phyloP scores from a whole-genome alignment of 2,329 filamentous ascomycete species.

The Trichoderma hamatum region DNA sequence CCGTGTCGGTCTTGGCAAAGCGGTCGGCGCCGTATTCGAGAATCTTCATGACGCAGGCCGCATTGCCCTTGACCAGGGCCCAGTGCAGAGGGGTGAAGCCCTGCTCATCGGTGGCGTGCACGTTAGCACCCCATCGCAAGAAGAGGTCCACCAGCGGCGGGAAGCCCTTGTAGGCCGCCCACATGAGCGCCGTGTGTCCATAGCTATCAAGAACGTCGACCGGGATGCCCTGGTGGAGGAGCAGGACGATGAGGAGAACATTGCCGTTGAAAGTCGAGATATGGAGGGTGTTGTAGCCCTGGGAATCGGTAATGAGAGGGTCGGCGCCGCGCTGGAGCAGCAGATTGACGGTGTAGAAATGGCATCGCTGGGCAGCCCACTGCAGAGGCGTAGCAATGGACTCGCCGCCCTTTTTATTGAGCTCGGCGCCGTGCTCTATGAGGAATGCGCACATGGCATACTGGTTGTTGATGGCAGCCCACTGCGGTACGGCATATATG shows the following conservation, averaged over 20 bases:
- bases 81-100: slow-evolving; percentile 95
- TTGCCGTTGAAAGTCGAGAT: slow-evolving; percentile 97
- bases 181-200: slow-evolving; percentile 95
- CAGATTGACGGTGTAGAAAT: slow-evolving; percentile 95
- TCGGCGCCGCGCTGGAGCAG: slow-evolving; percentile 91
- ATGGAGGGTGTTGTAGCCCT: slow-evolving; percentile 97
- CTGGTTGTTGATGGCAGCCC: slow-evolving; percentile 99
- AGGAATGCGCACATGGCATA: slow-evolving; percentile 97
- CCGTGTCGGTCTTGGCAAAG: slow-evolving; percentile 84
- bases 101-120: slow-evolving; percentile 86
- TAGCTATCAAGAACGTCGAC: slow-evolving; percentile 89
- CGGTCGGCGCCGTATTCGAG: slow-evolving; percentile 95
- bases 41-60: slow-evolving; percentile 87
- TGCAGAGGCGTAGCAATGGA: slow-evolving; percentile 91
- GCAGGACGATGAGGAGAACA: slow-evolving; percentile 81
- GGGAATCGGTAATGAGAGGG: slow-evolving; percentile 85
- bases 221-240: slow-evolving; percentile 93
- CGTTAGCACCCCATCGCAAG: slow-evolving; percentile 91
- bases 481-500: slow-evolving; percentile 57
- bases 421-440: slow-evolving; percentile 79
- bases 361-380: slow-evolving; percentile 95
- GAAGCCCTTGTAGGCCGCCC: slow-evolving; percentile 97
- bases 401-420: slow-evolving; percentile 95
- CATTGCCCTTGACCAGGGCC: slow-evolving; percentile 91
- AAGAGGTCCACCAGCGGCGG: slow-evolving; percentile 90